These are phyloP conservation scores for Pezicula carpinea DNA, from an alignment of 2,329 filamentous ascomycete species.

Conservation along the genomic window DNA sequence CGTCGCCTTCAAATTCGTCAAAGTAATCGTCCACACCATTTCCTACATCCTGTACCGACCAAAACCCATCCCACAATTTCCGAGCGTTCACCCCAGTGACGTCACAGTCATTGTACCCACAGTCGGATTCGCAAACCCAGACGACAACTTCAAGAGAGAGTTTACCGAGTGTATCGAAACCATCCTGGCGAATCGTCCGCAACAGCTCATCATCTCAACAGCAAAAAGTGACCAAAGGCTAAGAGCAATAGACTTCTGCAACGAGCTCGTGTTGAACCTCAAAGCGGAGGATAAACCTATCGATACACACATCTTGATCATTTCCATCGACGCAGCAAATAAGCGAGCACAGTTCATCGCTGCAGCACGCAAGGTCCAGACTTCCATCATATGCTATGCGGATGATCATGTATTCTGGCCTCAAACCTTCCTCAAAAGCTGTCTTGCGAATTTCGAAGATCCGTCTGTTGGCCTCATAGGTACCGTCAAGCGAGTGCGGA, in stretches of 20 bases:
- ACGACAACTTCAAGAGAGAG: slow-evolving; percentile 7
- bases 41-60: slow-evolving; percentile 10
- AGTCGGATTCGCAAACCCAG: slow-evolving; percentile 5
- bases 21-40: slow-evolving; percentile 14
- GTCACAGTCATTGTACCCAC: slow-evolving; percentile 20
- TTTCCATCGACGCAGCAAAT: slow-evolving; percentile 2
- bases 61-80: neutral
- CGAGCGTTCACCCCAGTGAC: slow-evolving; percentile 8
- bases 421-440: slow-evolving; percentile 8
- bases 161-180: slow-evolving; percentile 7
- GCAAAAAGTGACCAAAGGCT: slow-evolving; percentile 5
- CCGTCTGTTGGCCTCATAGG: slow-evolving; percentile 46
- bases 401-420: slow-evolving; percentile 20
- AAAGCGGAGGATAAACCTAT: neutral
- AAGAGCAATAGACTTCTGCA: neutral
- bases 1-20: slow-evolving; percentile 16
- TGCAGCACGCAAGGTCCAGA: slow-evolving; percentile 8
- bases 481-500: slow-evolving; percentile 49
- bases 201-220: slow-evolving; percentile 14
- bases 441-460: slow-evolving; percentile 17
- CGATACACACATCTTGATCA: neutral
- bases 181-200: slow-evolving; percentile 10
- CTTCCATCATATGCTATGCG: slow-evolving; percentile 11
- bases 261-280: neutral
- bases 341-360: slow-evolving; percentile 15